Evolutionary conservation across 495 filamentous ascomycete genomes (phyloP), one percentile per base, ranked within the genome.

Genomic region (Hyphodiscus hymeniophilus): DNA sequence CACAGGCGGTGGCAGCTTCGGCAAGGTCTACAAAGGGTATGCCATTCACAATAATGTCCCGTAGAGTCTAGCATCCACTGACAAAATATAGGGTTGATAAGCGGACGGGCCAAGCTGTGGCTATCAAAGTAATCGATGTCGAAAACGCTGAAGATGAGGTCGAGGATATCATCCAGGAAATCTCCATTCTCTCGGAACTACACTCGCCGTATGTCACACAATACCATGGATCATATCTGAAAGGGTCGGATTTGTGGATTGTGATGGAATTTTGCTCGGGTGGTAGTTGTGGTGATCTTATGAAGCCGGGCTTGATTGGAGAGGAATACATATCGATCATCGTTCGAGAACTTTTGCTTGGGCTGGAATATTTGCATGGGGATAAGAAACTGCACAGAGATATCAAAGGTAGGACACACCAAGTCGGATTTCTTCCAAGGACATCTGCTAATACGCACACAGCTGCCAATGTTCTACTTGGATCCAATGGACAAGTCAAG

Each of bases 111-210:
- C 81, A 89, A 62, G 79, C 87, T 11, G 88, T 95, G 11, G 90
- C 89, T 17, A 95, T 94, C 68, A 99, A 96, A 62, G 75, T 95
- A 52, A 96, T 99, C 62, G 92, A 99, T 58, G 89, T 99, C 53
- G 92, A 99, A 65, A 92, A 88, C 63, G 92, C 89, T 59, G 92
- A 96, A 66, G 92, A 99, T 59, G 92, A 99, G 63, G 92, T 99
- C 39, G 88, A 94, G 64, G 92, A 99, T 65, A 97, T 99, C 59
- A 95, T 97, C 58, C 88, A 95, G 58, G 92, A 99, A 64, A 97
- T 99, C 55, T 83, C 88, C 26, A 95, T 99, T 54, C 72, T 99
- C 40, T 94, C 91, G 11, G 92, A 91, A 66, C 81, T 96, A 42
- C 84, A 89, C 60, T 95, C 89, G 21, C 86, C 86, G 7, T 91